Conservation (phyloP, 306 rosid species). For the Cucurbita ficifolia region DNA sequence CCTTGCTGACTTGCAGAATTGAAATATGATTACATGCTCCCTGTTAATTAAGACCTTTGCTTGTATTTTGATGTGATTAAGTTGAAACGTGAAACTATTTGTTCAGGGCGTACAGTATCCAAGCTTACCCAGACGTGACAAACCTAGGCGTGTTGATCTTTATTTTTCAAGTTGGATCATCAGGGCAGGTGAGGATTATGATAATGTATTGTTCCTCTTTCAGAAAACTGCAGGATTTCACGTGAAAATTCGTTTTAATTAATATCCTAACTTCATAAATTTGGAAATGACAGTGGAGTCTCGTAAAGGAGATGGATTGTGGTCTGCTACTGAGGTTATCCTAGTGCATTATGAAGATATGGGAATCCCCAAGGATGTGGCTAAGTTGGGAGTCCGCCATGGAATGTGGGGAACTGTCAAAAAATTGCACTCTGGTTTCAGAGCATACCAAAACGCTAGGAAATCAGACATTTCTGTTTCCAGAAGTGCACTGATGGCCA, state of each 20-base stretch:
- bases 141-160: constrained; percentile 85
- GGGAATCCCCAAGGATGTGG: constrained; percentile 99
- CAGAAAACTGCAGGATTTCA: neutral
- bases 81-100: constrained; percentile 16
- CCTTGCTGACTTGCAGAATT: neutral
- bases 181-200: constrained; percentile 56
- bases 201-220: neutral
- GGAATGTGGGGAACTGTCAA: constrained; percentile 99
- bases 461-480: constrained; percentile 49
- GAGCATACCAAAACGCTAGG: constrained; percentile 82
- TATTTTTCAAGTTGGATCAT: constrained; percentile 92
- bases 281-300: constrained; percentile 65
- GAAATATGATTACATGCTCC: neutral
- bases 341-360: constrained; percentile 88
- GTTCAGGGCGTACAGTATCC: constrained; percentile 74
- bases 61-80: neutral
- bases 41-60: neutral
- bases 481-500: constrained; percentile 61
- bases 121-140: constrained; percentile 75
- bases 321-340: constrained; percentile 84
- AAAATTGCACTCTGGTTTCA: constrained; percentile 83
- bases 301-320: constrained; percentile 77
- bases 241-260: neutral
- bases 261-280: constrained; percentile 7
- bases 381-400: constrained; percentile 91